Evolutionary conservation across 1,284 basidiomycete species (phyloP), one percentile per base, ranked within the genome.

Genomic region (Puccinia novopanici): DNA sequence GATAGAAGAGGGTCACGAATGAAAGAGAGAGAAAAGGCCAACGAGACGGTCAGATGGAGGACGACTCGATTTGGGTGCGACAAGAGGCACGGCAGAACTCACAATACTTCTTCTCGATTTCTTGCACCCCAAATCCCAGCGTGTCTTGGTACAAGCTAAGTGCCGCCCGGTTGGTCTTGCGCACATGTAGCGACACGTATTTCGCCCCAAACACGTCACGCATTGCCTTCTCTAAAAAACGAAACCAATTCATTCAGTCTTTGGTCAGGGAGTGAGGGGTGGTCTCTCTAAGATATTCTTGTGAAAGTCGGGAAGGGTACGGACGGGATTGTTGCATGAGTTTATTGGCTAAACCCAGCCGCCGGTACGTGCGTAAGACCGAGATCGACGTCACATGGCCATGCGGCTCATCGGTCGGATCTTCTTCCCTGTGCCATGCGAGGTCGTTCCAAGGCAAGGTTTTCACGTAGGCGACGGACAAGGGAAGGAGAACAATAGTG

Each of bases 301-400:
- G n/a, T n/a, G n/a, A n/a, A n/a, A n/a, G n/a, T n/a, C n/a, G n/a
- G n/a, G n/a, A n/a, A n/a, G n/a, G n/a, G 27, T 8, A 88, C 90
- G 83, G 83, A 95, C 94, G 93, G 55, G 92, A 91, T 73, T 92
- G 89, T 54, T 92, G 86, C 94, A 96, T 96, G 63, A 97, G 87
- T 85, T 91, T 91, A 86, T 93, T 93, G 17, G 93, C 94, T 0
- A 97, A 87, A 1, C 94, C 94, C 24, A 95, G 87, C 40, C 94
- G 89, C 76, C 94, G 88, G 85, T 96, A 94, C 19, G 92, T 91
- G 82, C 93, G 88, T 52, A 95, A 87, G 5, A 97, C 93, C 0
- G 93, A 94, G 83, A 97, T 93, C 0, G 94, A 95, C 55, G 93
- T 95, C 84, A 97, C 92, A 85, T 96, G 92, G 0, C 94, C 94